Conservation (phyloP, 23 red algal genomes). For the Pyropia haitanensis region DNA sequence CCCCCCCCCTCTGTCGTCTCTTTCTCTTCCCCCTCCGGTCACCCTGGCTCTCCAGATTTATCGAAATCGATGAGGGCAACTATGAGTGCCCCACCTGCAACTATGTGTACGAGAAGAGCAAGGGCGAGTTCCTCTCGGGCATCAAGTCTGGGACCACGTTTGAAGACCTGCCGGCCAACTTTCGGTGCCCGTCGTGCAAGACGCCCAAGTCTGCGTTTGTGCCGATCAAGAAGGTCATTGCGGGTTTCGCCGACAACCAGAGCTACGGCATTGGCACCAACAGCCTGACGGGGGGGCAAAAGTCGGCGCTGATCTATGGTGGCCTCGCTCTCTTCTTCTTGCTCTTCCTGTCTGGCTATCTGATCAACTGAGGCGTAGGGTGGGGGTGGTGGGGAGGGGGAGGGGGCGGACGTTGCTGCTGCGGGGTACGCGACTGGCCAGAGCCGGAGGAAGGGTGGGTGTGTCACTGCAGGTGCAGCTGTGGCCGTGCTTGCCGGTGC, state of each 20-base stretch:
- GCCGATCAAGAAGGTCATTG: conserved; percentile 64
- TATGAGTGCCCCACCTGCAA: conserved; percentile 63
- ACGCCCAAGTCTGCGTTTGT: conserved; percentile 55
- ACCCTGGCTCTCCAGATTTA: conserved; percentile 20
- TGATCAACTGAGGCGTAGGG: conserved; percentile 33
- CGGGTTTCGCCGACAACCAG: conserved; percentile 88
- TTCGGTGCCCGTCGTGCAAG: conserved; percentile 69
- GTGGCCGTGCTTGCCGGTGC: too few species aligned
- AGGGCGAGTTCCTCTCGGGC: conserved; percentile 41
- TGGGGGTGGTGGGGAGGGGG: too few species aligned
- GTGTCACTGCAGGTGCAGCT: too few species aligned
- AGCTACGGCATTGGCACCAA: conserved; percentile 85
- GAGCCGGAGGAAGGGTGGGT: too few species aligned
- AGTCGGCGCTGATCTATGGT: conserved; percentile 82
- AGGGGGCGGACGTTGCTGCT: too few species aligned
- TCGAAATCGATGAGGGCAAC: conserved; percentile 69
- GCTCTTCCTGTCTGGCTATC: conserved; percentile 81
- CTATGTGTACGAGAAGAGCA: conserved; percentile 68
- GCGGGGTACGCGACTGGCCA: too few species aligned
- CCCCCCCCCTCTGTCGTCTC: not conserved
- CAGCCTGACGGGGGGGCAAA: conserved; percentile 68
- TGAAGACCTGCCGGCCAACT: conserved; percentile 51
- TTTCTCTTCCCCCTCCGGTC: not conserved
- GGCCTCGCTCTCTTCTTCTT: conserved; percentile 46
- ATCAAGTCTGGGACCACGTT: conserved; percentile 59